Percentiles rank a stretch among this genome's conserved stretches.
Conservation (phyloP, 768 basidiomycete genomes). For the Gyrodon lividus region DNA sequence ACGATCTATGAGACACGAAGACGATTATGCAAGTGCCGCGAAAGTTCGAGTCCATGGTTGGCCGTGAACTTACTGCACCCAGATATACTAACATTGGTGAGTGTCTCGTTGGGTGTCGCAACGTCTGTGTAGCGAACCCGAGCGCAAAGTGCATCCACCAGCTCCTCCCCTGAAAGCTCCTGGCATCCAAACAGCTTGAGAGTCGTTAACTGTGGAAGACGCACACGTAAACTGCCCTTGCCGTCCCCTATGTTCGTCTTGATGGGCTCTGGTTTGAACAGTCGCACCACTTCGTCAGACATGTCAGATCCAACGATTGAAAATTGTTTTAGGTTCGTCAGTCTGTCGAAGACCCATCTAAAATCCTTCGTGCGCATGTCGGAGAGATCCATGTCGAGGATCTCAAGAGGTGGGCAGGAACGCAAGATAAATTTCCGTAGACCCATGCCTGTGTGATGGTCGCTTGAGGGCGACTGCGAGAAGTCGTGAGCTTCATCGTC, state of each 20-base stretch:
- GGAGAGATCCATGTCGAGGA: conserved; percentile 77
- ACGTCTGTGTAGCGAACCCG: conserved; percentile 44
- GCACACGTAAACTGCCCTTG: conserved; percentile 33
- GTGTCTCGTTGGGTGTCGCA: conserved; percentile 27
- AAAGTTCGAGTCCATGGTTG: conserved; percentile 22
- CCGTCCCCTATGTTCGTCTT: conserved; percentile 6
- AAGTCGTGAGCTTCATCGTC: conserved; percentile 74
- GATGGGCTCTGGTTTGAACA: conserved; percentile 47
- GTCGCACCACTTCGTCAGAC: conserved; percentile 66
- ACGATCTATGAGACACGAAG: conserved; percentile 24
- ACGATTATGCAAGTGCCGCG: conserved; percentile 25
- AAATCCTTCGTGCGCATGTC: conserved; percentile 88
- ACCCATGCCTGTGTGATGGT: conserved; percentile 80
- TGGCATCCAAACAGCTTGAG: conserved; percentile 64
- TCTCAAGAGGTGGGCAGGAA: conserved; percentile 58
- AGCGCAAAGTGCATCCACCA: conserved; percentile 50
- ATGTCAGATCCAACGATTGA: conserved; percentile 79
- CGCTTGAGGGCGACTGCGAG: conserved; percentile 75
- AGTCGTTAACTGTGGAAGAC: conserved; percentile 53
- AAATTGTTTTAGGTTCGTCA: conserved; percentile 57
- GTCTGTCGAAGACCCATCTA: conserved; percentile 58
- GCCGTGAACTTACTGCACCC: conserved; percentile 22
- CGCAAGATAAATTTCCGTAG: conserved; percentile 62
- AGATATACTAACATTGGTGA: conserved; percentile 24
- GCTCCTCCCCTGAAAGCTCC: conserved; percentile 54